A percentile compares a stretch with the other conserved stretches of the same genome.
Conservation (phyloP, 129 eudicot species). For the Smallanthus sonchifolius region DNA sequence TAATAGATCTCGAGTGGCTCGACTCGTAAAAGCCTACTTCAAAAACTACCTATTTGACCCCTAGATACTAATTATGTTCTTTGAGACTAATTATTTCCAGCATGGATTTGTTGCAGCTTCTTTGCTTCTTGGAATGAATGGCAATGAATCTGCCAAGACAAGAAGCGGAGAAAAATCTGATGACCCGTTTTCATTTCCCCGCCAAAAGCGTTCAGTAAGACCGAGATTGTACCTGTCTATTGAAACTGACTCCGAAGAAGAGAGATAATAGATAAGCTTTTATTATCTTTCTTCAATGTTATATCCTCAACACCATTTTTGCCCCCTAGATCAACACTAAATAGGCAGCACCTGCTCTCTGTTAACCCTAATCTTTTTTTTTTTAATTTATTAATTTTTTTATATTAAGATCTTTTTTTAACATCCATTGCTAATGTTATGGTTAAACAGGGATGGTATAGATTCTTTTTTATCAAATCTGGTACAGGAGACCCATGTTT, state of each 20-base stretch:
- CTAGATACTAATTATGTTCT: neutral
- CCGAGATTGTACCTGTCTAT: slow-evolving; percentile 66
- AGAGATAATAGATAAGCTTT: slow-evolving; percentile 5
- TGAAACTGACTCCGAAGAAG: slow-evolving; percentile 74
- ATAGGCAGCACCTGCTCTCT: slow-evolving; percentile 15
- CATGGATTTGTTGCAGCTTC: slow-evolving; percentile 48
- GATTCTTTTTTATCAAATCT: slow-evolving; percentile 1
- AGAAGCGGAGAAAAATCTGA: slow-evolving; percentile 61
- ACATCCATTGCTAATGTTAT: neutral
- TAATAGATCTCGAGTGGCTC: no score
- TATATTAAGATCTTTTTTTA: neutral
- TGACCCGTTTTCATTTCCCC: slow-evolving; percentile 68
- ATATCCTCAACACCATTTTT: slow-evolving; percentile 18
- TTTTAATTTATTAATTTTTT: neutral
- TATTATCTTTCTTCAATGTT: slow-evolving; percentile 5
- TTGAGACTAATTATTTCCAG: slow-evolving; percentile 13
- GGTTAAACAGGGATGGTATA: slow-evolving; percentile 26
- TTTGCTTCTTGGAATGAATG: slow-evolving; percentile 65
- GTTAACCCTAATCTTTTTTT: slow-evolving; percentile 10
- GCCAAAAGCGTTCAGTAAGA: slow-evolving; percentile 78
- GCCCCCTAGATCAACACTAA: slow-evolving; percentile 8
- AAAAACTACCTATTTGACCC: neutral
- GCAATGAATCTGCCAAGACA: slow-evolving; percentile 37
- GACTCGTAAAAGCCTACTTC: no score
- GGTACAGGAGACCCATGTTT: neutral